phyloP scores from a whole-genome alignment of 805 yeast species.

The Zygosaccharomyces lentus region DNA sequence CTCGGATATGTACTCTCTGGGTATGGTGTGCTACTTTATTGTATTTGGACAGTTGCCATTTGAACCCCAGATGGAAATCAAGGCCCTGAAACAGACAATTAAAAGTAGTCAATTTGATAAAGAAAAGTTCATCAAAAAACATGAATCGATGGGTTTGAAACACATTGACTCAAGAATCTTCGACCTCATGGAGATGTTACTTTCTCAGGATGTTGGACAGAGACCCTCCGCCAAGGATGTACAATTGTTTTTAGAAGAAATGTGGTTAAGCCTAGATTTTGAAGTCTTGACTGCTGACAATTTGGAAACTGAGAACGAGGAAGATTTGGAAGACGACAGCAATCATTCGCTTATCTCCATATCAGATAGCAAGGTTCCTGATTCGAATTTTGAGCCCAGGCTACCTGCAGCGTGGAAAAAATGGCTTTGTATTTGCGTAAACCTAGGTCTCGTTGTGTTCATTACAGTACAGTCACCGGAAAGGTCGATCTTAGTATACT shows the following conservation, averaged over 20 bases:
- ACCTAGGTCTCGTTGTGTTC: not conserved
- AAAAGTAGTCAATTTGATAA: conserved; percentile 28
- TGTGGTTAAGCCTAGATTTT: conserved; percentile 5
- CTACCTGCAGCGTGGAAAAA: not conserved
- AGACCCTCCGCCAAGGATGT: conserved; percentile 46
- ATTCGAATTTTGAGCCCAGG: not conserved
- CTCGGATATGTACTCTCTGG: conserved; percentile 79
- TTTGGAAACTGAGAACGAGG: conserved; percentile 1
- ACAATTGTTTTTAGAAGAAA: conserved; percentile 27
- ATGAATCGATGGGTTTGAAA: conserved; percentile 16
- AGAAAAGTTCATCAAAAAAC: conserved; percentile 16
- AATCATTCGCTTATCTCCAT: not conserved
- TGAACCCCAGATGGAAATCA: conserved; percentile 24
- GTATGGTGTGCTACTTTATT: conserved; percentile 72
- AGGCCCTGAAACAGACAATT: conserved; percentile 36
- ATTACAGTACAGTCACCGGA: conserved; percentile 3
- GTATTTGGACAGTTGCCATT: conserved; percentile 73
- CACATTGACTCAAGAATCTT: conserved; percentile 32
- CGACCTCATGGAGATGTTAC: conserved; percentile 39
- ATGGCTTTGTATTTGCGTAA: conserved; percentile 5
- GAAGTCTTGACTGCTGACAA: conserved; percentile 2
- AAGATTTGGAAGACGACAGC: not conserved
- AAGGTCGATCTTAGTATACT: conserved; percentile 3
- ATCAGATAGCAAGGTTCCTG: not conserved
- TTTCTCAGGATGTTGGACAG: conserved; percentile 34